Base-by-base conservation (phyloP, 2,329 filamentous ascomycete species). In the Penicillium sp. region DNA sequence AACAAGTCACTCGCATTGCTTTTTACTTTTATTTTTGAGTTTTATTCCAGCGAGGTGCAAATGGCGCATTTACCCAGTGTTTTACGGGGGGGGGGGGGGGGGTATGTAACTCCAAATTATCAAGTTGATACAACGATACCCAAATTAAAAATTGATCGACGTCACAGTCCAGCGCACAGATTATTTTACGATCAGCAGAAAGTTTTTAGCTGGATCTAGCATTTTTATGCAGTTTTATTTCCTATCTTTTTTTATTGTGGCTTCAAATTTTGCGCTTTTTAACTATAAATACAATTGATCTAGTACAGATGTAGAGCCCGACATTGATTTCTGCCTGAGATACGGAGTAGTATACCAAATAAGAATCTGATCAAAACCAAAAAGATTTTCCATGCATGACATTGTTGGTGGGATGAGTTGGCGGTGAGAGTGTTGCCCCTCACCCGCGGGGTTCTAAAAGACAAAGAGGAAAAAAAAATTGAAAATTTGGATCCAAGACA, bases 371-470 rank as follows among this genome's bases (percentile, higher is more conserved):
- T 50, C 12, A 33, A n/a, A 27, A 41, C 57, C 17, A 19, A 51
- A 45, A 45, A 43, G 40, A 38, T 48, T 51, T 29, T 42, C 38
- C 23, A 53, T 60, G 56, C 58, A 60, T 55, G 51, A 55, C 58
- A 58, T 60, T 57, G 50, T 45, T 52, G 57, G 61, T 62, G 61
- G 61, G 61, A 61, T 59, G 40, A 31, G 45, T 66, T 62, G 64
- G 64, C 64, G 64, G 64, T 66, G 62, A 66, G 51, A 29, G 29
- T 54, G 17, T 50, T 61, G 61, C 61, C 61, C 61, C 61, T 62
- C 61, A 58, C 12, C 58, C 55, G 61, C 61, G 60, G 60, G 60
- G 60, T 56, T 57, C 21, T 29, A 56, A 41, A 42, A 35, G 29
- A 48, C 15, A 21, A 35, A 12, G 13, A 10, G 3, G 10, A 12